phyloP scores from a whole-genome alignment of 2,329 filamentous ascomycete species.

The Calonectria pteridis region DNA sequence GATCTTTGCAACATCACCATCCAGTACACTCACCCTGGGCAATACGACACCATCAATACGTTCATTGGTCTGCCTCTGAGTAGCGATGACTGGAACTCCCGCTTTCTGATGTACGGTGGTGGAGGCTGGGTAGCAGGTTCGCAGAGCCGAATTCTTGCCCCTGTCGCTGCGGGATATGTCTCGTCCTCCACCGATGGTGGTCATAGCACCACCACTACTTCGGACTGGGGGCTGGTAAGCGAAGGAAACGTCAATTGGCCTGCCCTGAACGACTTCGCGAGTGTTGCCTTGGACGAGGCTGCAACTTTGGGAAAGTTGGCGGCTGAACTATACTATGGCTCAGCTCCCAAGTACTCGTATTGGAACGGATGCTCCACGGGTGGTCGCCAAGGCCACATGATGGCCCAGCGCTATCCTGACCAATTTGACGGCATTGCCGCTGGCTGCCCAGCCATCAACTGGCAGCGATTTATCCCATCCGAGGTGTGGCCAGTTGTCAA shows the following conservation, averaged over 20 bases:
- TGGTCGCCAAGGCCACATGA: constrained; percentile 66
- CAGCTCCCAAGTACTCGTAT: constrained; percentile 56
- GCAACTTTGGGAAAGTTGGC: constrained; percentile 58
- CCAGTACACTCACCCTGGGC: constrained; percentile 31
- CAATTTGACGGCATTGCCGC: constrained; percentile 68
- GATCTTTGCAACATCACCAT: constrained; percentile 26
- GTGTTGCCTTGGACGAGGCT: constrained; percentile 45
- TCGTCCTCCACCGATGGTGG: constrained; percentile 32
- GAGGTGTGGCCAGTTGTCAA: constrained; percentile 41
- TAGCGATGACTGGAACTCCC: constrained; percentile 27
- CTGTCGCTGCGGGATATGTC: constrained; percentile 19
- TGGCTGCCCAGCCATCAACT: constrained; percentile 57
- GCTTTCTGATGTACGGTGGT: constrained; percentile 31
- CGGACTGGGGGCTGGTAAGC: constrained; percentile 33
- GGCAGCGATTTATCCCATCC: constrained; percentile 41
- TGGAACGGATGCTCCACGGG: constrained; percentile 67
- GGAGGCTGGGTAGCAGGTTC: constrained; percentile 32
- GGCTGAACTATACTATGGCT: constrained; percentile 55
- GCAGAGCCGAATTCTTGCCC: not conserved
- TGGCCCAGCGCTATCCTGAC: constrained; percentile 63
- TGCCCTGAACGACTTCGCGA: constrained; percentile 44
- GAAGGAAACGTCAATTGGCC: constrained; percentile 40
- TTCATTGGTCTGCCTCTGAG: constrained; percentile 22
- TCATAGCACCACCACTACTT: not conserved
- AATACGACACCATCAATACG: constrained; percentile 29